Base-by-base conservation (phyloP, 192 early-diverging fungal genomes). In the Backusella luteola region DNA sequence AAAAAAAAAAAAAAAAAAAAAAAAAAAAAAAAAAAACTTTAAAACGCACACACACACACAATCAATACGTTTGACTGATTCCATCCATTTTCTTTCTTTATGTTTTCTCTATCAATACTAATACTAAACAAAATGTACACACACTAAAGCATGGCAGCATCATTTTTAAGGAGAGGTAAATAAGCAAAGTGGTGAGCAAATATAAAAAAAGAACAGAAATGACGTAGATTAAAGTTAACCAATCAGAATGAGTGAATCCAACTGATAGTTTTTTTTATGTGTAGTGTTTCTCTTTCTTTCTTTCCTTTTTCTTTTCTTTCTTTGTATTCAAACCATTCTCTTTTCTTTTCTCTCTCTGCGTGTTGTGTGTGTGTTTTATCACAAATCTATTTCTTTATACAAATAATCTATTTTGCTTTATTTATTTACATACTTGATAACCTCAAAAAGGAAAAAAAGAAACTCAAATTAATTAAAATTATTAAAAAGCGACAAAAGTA, bases 391-490 rank as follows among this genome's bases (percentile, higher is more conserved):
- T 49, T 49, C 9, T 44, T 14, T 44, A 14, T 44, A 44, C 5
- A 44, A 17, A 44, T 44, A 38, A 23, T 67, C 12, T 67, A 14
- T 34, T 34, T 34, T 67, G 9, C 23, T 34, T 32, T 66, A 26
- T 34, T 67, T 67, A 26, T 34, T 67, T 26, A 67, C 23, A 32
- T 67, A 67, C 34, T 34, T 34, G 2, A 17, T 34, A 12, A 67
- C 26, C 66, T 34, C 66, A 67, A 67, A 34, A 67, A 67, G 34
- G 66, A 67, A 67, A 67, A 66, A 67, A 34, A 66, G 66, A 67
- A 67, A 67, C 34, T 67, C 46, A 49, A 49, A n/a, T 49, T 49
- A 49, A 49, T 49, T 49, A 68, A 66, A 35, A n/a, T 34, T n/a
- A 68, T 36, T 32, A 68, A 68, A 68, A 38, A 72, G 29, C 29